Conservation (phyloP, 306 rosid species). For the Rosa lucieae region DNA sequence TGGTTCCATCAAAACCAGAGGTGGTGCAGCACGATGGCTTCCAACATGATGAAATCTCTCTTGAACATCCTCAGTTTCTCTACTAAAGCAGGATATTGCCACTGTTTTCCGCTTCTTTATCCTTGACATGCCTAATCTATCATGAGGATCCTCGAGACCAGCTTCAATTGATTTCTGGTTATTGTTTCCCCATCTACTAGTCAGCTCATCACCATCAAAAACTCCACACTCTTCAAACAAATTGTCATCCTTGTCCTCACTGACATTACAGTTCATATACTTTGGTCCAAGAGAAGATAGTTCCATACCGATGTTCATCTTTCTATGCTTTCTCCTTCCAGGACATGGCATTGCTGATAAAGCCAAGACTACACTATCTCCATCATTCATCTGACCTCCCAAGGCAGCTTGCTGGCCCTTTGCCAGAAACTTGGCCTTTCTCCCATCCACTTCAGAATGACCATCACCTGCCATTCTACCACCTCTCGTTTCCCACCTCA, state of each 20-base stretch:
- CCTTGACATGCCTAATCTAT: neutral
- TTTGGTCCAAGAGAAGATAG: neutral
- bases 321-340: conserved; percentile 5
- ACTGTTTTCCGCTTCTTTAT: neutral
- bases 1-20: conserved; percentile 57
- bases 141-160: neutral
- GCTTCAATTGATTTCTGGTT: neutral
- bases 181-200: neutral
- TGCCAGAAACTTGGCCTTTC: neutral
- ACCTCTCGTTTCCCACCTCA: neutral
- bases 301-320: neutral
- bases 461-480: neutral
- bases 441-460: neutral
- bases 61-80: neutral
- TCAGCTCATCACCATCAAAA: neutral
- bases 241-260: neutral
- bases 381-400: neutral
- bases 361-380: neutral
- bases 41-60: conserved; percentile 48
- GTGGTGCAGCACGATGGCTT: conserved; percentile 60
- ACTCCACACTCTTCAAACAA: neutral
- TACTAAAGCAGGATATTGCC: neutral
- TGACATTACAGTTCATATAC: neutral
- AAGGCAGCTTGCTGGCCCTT: neutral
- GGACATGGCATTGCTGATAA: neutral